Base-by-base conservation (phyloP, 805 yeast genomes). In the Starmerella sp. region DNA sequence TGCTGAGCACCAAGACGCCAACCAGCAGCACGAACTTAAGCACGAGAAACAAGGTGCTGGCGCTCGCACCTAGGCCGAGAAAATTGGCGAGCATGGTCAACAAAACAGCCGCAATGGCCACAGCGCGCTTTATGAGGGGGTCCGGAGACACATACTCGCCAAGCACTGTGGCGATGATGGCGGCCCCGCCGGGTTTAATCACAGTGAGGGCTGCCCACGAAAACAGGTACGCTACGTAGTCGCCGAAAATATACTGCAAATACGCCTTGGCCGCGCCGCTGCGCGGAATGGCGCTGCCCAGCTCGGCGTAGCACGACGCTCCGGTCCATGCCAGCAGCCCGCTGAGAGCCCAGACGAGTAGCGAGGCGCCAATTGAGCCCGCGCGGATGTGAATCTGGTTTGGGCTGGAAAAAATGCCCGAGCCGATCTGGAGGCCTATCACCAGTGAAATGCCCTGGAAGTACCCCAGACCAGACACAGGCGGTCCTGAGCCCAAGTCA, bases 251-350 rank as follows among this genome's bases (percentile, higher is more conserved):
- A 48, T 66, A 66, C 47, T 62, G 65, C 46, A 72, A 52, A 51
- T 72, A 72, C 8, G 73, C 72, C 57, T 71, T 72, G 1, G 75
- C 66, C 1, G 73, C 72, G 4, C 76, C 76, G 57, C 69, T 71
- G 10, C 65, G 60, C 7, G 76, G 76, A 17, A 73, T 65, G 3
- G 71, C 68, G 31, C 69, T 61, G 11, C 76, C 76, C 7, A 72
- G 61, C 56, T 72, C 76, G 5, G 74, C 74, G 52, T 66, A 73
- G 17, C 73, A 68, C 6, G 73, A 64, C 0, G 75, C 76, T 2
- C 76, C 76, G 2, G 75, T 70, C 74, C 74, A 73, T 1, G 74
- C 74, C 28, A 72, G 61, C 32, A 71, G 53, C 1, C 76, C 76
- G 6, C 73, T 68, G 5, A 67, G 58, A 0, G 64, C 53, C 76